These are phyloP conservation scores for Roridomyces roridus DNA, from an alignment of 768 basidiomycete genomes.

Conservation along the genomic window DNA sequence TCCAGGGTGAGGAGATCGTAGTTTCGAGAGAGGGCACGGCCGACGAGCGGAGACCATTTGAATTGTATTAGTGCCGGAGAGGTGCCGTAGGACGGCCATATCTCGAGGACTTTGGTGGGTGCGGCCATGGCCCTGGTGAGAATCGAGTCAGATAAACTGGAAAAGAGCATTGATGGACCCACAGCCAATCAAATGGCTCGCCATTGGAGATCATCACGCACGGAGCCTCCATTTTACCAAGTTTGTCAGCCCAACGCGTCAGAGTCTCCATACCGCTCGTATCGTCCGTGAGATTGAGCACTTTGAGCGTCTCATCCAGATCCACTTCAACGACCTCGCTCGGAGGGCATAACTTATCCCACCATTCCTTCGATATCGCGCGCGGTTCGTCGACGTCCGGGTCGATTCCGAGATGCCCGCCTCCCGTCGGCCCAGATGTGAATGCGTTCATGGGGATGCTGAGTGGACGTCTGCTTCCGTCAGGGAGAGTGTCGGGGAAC, in stretches of 20 bases:
- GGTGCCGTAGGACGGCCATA: slow-evolving; percentile 10
- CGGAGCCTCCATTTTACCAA: slow-evolving; percentile 1
- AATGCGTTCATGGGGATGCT: slow-evolving; percentile 23
- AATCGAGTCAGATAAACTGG: slow-evolving; percentile 5
- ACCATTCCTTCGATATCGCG: slow-evolving; percentile 10
- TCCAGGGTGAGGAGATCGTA: slow-evolving; percentile 5
- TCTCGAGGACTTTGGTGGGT: neutral
- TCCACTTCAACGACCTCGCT: slow-evolving; percentile 2
- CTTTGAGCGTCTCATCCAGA: neutral
- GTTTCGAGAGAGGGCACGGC: slow-evolving; percentile 19
- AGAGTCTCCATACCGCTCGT: slow-evolving; percentile 12
- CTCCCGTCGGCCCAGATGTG: slow-evolving; percentile 19
- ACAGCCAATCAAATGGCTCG: slow-evolving; percentile 13
- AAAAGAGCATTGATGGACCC: neutral
- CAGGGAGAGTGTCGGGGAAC: no score
- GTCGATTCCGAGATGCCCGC: slow-evolving; percentile 13
- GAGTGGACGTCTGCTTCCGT: slow-evolving; percentile 8
- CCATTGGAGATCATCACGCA: slow-evolving; percentile 16
- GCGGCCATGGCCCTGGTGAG: no score
- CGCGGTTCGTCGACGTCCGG: neutral
- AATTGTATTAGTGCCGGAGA: slow-evolving; percentile 12
- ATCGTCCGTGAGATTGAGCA: neutral
- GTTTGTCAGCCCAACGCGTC: slow-evolving; percentile 9
- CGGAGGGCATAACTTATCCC: slow-evolving; percentile 4
- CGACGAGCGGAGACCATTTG: slow-evolving; percentile 17